phyloP scores from a whole-genome alignment of 108 stramenopile genomes.

The Skeletonema costatum region DNA sequence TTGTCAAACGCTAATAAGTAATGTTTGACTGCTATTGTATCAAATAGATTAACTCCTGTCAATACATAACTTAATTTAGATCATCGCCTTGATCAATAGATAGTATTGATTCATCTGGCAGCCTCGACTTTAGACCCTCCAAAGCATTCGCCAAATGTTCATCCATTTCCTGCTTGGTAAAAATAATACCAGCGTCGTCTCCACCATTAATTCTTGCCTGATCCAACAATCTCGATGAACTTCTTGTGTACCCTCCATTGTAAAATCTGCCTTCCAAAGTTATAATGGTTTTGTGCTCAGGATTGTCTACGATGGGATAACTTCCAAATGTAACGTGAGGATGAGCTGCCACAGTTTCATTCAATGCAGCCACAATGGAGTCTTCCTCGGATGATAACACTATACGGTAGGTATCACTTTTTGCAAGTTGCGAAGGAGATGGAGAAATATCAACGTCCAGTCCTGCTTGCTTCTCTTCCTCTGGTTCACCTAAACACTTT shows the following conservation, averaged over 20 bases:
- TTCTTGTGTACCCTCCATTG: conserved; percentile 26
- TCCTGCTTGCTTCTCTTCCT: not conserved
- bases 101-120: conserved; percentile 78
- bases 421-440: conserved; percentile 44
- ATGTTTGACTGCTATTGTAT: not conserved
- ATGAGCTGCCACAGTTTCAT: conserved; percentile 68
- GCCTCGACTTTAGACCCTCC: conserved; percentile 67
- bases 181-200: not conserved
- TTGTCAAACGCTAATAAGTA: conserved; percentile 8
- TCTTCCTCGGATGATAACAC: conserved; percentile 71
- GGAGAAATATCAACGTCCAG: conserved; percentile 12
- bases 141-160: conserved; percentile 66
- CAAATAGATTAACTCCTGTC: not conserved
- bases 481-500: conserved; percentile 44
- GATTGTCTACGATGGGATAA: conserved; percentile 82
- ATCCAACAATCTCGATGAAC: conserved; percentile 36
- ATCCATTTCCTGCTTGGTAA: conserved; percentile 63
- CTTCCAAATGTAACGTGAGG: conserved; percentile 79
- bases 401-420: conserved; percentile 65
- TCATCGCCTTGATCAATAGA: conserved; percentile 72
- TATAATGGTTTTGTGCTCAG: conserved; percentile 81
- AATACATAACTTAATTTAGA: not conserved
- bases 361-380: conserved; percentile 70
- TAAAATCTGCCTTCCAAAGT: conserved; percentile 74
- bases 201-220: conserved; percentile 18